Conservation (phyloP, 345 rosid species). For the Eutrema japonicum region DNA sequence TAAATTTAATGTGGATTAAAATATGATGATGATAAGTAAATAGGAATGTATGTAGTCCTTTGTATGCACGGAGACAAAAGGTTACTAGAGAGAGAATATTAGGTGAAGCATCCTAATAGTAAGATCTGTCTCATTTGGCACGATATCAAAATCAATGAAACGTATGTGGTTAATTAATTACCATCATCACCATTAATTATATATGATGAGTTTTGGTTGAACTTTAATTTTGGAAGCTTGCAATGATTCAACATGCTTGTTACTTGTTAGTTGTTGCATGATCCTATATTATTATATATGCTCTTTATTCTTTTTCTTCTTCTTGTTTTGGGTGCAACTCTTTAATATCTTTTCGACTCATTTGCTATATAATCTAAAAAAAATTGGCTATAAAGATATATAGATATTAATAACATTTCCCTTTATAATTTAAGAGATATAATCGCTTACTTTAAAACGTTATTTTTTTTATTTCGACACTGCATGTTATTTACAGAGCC, state of each 20-base stretch:
- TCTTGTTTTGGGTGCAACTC: background rate
- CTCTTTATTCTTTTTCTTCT: background rate
- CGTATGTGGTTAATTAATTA: slow-evolving; percentile 27
- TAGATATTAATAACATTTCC: background rate
- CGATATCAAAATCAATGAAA: slow-evolving; percentile 38
- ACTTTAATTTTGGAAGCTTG: slow-evolving; percentile 42
- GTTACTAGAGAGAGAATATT: slow-evolving; percentile 32
- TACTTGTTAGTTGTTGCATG: slow-evolving; percentile 33
- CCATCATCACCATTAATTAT: slow-evolving; percentile 2
- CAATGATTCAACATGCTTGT: slow-evolving; percentile 44
- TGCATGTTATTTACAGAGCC: background rate
- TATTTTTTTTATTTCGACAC: background rate
- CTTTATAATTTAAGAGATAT: background rate
- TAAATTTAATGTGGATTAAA: background rate
- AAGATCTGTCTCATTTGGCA: slow-evolving; percentile 38
- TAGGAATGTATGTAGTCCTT: slow-evolving; percentile 12
- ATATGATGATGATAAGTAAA: background rate
- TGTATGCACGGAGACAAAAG: slow-evolving; percentile 38
- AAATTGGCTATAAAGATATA: background rate
- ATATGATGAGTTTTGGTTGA: slow-evolving; percentile 35
- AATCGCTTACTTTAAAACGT: background rate
- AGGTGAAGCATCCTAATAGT: slow-evolving; percentile 42
- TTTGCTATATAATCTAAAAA: background rate
- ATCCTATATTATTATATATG: slow-evolving; percentile 12
- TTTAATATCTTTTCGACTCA: slow-evolving; percentile 13